Conservation (phyloP, 345 rosid species). For the Syzygium aqueum region DNA sequence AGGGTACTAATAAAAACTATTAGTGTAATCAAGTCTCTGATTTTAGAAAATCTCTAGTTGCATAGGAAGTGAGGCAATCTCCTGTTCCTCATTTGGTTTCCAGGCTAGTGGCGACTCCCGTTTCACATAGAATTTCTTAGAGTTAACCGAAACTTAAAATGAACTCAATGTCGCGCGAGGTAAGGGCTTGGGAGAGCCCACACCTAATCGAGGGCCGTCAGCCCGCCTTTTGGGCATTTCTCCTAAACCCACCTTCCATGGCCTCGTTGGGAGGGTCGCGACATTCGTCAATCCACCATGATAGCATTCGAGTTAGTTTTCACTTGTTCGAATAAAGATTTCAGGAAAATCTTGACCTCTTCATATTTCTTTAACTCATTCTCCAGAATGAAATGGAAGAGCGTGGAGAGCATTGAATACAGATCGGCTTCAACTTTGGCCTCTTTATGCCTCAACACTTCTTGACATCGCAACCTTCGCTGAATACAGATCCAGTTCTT, state of each 20-base stretch:
- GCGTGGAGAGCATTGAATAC: not conserved
- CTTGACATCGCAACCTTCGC: not conserved
- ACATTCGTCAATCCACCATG: not conserved
- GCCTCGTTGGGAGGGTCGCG: fast-evolving
- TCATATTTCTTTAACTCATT: not conserved
- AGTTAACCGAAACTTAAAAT: too few relatives aligned
- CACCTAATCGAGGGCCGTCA: fast-evolving
- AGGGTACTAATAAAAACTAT: too few relatives aligned
- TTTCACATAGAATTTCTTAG: too few relatives aligned
- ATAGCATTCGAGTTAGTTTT: not conserved
- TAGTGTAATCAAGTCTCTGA: too few relatives aligned
- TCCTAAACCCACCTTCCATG: too few relatives aligned
- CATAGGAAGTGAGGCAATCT: too few relatives aligned
- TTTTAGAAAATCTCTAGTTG: too few relatives aligned
- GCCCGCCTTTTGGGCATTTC: too few relatives aligned
- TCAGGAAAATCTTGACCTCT: not conserved
- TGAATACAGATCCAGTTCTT: not conserved
- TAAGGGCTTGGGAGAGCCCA: too few relatives aligned
- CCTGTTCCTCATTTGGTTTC: fast-evolving
- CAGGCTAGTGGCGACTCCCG: too few relatives aligned
- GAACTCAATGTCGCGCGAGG: too few relatives aligned
- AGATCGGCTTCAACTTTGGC: not conserved
- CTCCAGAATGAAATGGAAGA: not conserved
- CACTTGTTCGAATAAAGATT: not conserved
- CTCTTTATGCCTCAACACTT: not conserved